Conservation (phyloP, 2,329 filamentous ascomycete species). For the Diaporthe vaccinii region DNA sequence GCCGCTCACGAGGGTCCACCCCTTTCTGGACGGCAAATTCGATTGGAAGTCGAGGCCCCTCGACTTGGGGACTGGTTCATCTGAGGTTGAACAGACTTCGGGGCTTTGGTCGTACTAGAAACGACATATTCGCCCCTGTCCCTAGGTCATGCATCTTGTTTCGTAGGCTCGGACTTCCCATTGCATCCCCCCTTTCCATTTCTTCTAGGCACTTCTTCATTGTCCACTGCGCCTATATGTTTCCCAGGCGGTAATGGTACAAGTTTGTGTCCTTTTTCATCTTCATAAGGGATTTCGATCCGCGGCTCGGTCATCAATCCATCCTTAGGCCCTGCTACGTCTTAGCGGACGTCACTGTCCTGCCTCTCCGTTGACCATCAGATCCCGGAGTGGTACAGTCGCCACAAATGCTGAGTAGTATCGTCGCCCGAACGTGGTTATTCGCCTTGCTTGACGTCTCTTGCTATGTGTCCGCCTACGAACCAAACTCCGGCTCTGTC, state of each 20-base stretch:
- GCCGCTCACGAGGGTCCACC: background rate
- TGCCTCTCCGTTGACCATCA: background rate
- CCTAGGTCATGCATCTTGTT: slow-evolving; percentile 18
- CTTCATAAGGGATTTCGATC: background rate
- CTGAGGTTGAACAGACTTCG: slow-evolving; percentile 23
- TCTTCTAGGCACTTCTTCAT: background rate
- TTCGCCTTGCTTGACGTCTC: background rate
- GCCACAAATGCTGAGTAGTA: slow-evolving; percentile 3
- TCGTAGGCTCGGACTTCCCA: background rate
- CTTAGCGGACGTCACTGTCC: background rate
- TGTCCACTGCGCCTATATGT: background rate
- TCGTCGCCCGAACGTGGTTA: background rate
- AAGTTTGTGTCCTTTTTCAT: background rate
- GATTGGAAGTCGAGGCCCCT: background rate
- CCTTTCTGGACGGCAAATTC: background rate
- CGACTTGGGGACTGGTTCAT: slow-evolving; percentile 8
- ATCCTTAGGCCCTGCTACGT: background rate
- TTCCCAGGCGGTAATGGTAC: background rate
- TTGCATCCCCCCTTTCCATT: background rate
- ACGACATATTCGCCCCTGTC: background rate
- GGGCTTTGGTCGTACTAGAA: background rate
- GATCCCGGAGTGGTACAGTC: too few species aligned
- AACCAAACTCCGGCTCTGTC: slow-evolving; percentile 20
- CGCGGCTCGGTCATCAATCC: background rate
- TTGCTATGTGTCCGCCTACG: slow-evolving; percentile 1